A percentile compares a stretch with the other conserved stretches of the same genome.
These are phyloP conservation scores for Dactylellina drechsleri DNA, from an alignment of 2,329 filamentous ascomycete genomes.

Conservation along the genomic window DNA sequence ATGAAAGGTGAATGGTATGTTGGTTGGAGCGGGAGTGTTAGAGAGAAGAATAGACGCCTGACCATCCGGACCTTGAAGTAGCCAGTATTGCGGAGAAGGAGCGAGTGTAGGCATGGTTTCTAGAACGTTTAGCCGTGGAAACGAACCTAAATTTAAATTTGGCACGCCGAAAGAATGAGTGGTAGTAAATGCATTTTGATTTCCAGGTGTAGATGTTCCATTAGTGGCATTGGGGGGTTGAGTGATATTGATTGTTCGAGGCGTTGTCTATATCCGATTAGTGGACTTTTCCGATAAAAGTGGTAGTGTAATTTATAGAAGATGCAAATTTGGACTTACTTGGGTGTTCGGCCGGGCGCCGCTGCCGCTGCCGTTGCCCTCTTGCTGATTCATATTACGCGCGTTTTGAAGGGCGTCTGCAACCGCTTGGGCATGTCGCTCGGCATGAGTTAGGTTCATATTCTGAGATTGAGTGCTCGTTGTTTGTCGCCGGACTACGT, in stretches of 20 bases:
- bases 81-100: slow-evolving; percentile 25
- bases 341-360: no score
- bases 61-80: slow-evolving; percentile 38
- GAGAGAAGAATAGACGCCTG: slow-evolving; percentile 30
- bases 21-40: not conserved
- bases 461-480: not conserved
- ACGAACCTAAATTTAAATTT: not conserved
- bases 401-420: not conserved
- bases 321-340: no score
- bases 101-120: not conserved
- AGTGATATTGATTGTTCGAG: no score
- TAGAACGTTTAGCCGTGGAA: not conserved
- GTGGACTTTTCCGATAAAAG: no score
- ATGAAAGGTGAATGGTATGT: not conserved
- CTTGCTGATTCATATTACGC: no score
- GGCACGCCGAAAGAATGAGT: slow-evolving; percentile 11
- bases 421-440: not conserved
- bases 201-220: no score
- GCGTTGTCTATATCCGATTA: no score
- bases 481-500: slow-evolving; percentile 11
- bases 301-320: no score
- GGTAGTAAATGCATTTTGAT: slow-evolving; percentile 8
- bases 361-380: no score
- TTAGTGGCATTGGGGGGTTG: no score
- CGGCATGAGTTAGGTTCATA: not conserved